These are phyloP conservation scores for Teunomyces lycoperdinae DNA, from an alignment of 805 yeast species.

Conservation along the genomic window DNA sequence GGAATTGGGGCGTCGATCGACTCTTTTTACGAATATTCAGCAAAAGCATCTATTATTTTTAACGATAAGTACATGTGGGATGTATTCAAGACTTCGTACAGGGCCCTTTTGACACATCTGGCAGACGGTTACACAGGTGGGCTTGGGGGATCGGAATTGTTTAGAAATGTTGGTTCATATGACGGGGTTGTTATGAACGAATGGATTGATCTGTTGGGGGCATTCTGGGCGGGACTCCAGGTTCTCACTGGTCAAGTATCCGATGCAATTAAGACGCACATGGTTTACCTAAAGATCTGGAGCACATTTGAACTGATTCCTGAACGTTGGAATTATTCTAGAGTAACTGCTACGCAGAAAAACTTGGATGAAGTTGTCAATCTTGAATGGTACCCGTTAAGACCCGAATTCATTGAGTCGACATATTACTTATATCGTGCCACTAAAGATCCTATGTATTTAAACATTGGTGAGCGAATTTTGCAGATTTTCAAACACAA, in stretches of 20 bases:
- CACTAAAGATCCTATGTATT: conserved; percentile 79
- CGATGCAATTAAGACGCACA: conserved; percentile 62
- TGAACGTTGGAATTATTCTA: conserved; percentile 68
- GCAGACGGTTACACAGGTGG: conserved; percentile 25
- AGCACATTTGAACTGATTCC: conserved; percentile 77
- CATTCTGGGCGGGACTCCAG: conserved; percentile 85
- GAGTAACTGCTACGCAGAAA: conserved; percentile 4
- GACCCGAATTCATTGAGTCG: conserved; percentile 91
- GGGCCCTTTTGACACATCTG: conserved; percentile 49
- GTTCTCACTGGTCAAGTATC: conserved; percentile 72
- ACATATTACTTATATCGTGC: conserved; percentile 82
- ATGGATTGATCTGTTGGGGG: conserved; percentile 87
- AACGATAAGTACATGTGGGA: conserved; percentile 63
- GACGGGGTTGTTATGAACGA: conserved; percentile 49
- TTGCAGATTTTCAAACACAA: conserved; percentile 51
- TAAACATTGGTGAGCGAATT: conserved; percentile 69
- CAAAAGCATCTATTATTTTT: conserved; percentile 72
- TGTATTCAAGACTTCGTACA: conserved; percentile 48
- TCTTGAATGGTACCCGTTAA: conserved; percentile 86
- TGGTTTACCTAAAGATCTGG: conserved; percentile 74
- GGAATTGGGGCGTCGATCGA: conserved; percentile 93
- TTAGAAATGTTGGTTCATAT: conserved; percentile 56
- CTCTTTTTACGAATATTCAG: conserved; percentile 85
- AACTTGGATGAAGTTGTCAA: conserved; percentile 37
- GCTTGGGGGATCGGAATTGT: conserved; percentile 31